Evolutionary conservation across 306 rosid species (phyloP), one percentile per base, ranked within the genome.

Genomic region (Geum urbanum): DNA sequence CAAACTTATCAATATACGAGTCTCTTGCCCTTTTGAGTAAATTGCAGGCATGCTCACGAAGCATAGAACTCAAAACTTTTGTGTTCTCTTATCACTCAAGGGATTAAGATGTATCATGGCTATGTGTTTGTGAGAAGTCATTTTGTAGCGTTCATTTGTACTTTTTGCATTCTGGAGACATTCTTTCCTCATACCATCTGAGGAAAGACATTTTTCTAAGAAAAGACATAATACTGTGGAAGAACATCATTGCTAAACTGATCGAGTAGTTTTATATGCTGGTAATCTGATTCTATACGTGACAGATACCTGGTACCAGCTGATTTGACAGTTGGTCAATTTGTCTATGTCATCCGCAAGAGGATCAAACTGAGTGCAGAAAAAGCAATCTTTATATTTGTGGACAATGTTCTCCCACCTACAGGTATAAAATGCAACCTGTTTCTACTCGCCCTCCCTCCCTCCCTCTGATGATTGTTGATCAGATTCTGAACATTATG

Each of bases 351-450:
- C 12, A 77, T 83, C 63, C 84, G 87, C 75, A 77, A 83, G 72
- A 79, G 87, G 63, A 79, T 83, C 57, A 74, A 83, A 58, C 80
- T 80, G 74, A 80, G 84, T 74, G 82, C 87, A 40, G 87, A 80
- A 63, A 77, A 77, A 70, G 80, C 87, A 18, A 83, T 83, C 79
- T 83, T 80, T 73, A 80, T 80, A 46, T 80, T 80, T 53, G 80
- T 83, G 43, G 87, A 80, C 68, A 67, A 77, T 63, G 82, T 83
- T 41, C 84, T 83, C 57, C 87, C 82, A 0, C 84, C 82, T 50
- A 80, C 87, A 77, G 87, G 87, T 83, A 64, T 41, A 9, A 12
- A 56, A 15, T 56, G 7, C 16, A 56, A 22, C 8, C 27, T 24
- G 27, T 24, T 24, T 24, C 27, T 24, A 0, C 27, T 24, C 2